phyloP scores from a whole-genome alignment of 2,329 filamentous ascomycete genomes.

The Emydomyces testavorans region DNA sequence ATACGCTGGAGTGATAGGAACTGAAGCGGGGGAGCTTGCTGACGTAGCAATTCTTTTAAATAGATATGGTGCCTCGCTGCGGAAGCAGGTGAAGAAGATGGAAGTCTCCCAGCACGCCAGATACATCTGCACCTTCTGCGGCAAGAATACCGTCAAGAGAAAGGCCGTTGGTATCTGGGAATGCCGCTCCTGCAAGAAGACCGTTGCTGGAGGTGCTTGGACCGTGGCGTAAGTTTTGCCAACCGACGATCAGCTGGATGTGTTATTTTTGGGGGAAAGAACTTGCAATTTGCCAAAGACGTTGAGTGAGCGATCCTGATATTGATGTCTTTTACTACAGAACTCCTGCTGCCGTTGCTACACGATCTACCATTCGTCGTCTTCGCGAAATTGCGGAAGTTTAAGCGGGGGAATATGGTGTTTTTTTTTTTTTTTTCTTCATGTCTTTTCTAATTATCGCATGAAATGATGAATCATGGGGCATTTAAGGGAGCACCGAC shows the following conservation, averaged over 20 bases:
- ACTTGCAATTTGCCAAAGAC: too few species aligned
- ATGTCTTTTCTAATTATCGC: conserved; percentile 13
- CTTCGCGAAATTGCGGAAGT: conserved; percentile 96
- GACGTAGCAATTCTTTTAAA: neutral
- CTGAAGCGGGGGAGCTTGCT: neutral
- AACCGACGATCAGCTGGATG: neutral
- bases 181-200: conserved; percentile 93
- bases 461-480: conserved; percentile 16
- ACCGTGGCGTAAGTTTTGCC: conserved; percentile 83
- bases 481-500: conserved; percentile 24
- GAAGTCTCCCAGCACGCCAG: conserved; percentile 97
- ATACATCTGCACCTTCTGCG: conserved; percentile 97
- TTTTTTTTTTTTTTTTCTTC: conserved; percentile 12
- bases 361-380: conserved; percentile 92
- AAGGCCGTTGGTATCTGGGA: conserved; percentile 91
- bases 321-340: conserved; percentile 36
- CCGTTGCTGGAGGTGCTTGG: conserved; percentile 86
- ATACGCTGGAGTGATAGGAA: conserved; percentile 1
- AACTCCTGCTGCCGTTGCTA: conserved; percentile 84
- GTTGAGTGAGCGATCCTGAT: conserved; percentile 5
- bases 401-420: conserved; percentile 41
- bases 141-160: conserved; percentile 88
- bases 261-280: too few species aligned
- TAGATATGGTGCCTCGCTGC: conserved; percentile 97
- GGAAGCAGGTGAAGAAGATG: conserved; percentile 99